Evolutionary conservation across 2,329 filamentous ascomycete species (phyloP).

Genomic region (Trichoderma pleuroti): DNA sequence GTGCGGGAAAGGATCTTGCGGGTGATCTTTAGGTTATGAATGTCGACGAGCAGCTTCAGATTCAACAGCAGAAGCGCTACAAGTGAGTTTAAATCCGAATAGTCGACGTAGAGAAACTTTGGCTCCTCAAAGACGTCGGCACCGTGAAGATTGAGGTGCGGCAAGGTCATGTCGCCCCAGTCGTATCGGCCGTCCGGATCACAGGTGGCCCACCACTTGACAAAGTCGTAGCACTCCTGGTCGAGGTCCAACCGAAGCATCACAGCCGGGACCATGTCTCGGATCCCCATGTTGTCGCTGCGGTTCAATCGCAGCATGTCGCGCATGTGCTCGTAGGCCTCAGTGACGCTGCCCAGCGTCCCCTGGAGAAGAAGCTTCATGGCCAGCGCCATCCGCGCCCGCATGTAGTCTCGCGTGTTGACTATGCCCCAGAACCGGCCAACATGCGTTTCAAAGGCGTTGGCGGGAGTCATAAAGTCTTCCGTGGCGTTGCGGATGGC

Average conservation of each 20-base stretch:
- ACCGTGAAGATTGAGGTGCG: slow-evolving; percentile 34
- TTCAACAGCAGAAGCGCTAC: not conserved
- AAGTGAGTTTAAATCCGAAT: not conserved
- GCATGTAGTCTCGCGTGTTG: slow-evolving; percentile 45
- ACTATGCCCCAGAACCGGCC: slow-evolving; percentile 43
- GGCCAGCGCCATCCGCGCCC: slow-evolving; percentile 28
- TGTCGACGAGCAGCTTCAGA: not conserved
- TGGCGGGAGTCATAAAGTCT: slow-evolving; percentile 28
- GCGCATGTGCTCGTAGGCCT: not conserved
- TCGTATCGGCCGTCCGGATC: slow-evolving; percentile 20
- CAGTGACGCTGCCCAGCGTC: slow-evolving; percentile 27
- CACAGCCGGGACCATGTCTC: slow-evolving; percentile 39
- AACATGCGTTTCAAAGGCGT: slow-evolving; percentile 37
- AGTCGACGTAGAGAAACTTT: not conserved
- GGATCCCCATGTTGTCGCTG: slow-evolving; percentile 43
- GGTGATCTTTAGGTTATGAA: not conserved
- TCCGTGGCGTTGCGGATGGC: slow-evolving; percentile 32
- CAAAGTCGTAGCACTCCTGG: slow-evolving; percentile 48
- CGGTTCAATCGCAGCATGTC: slow-evolving; percentile 45
- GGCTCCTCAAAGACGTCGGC: slow-evolving; percentile 41
- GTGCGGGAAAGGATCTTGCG: not conserved
- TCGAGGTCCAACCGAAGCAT: slow-evolving; percentile 46
- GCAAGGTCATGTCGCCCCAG: slow-evolving; percentile 22
- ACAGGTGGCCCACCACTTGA: slow-evolving; percentile 33
- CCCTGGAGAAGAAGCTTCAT: not conserved